Conservation (phyloP, 352 stramenopile genomes). For the Halophytophthora polymorphica region DNA sequence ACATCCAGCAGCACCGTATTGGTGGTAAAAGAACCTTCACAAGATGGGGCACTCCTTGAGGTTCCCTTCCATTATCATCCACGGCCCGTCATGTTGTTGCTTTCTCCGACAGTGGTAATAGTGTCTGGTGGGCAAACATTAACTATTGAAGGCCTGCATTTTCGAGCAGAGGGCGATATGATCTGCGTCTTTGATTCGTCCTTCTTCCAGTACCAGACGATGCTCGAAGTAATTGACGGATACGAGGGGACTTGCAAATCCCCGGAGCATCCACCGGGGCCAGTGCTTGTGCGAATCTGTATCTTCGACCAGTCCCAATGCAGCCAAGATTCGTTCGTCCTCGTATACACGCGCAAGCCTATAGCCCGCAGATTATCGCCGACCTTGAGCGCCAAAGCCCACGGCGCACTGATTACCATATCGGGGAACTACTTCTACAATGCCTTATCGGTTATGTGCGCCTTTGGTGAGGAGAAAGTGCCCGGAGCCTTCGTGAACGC, state of each 20-base stretch:
- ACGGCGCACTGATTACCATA: slow-evolving; percentile 1
- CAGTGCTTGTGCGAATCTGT: slow-evolving; percentile 31
- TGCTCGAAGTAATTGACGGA: slow-evolving; percentile 25
- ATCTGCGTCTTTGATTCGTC: slow-evolving; percentile 23
- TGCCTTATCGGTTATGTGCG: slow-evolving; percentile 10
- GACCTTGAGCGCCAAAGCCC: background rate
- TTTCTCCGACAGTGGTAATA: slow-evolving; percentile 8
- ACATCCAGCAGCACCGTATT: slow-evolving; percentile 15
- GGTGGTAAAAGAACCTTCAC: slow-evolving; percentile 24
- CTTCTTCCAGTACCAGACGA: slow-evolving; percentile 16
- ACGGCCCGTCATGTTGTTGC: slow-evolving; percentile 6
- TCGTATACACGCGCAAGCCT: slow-evolving; percentile 14
- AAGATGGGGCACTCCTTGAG: slow-evolving; percentile 19
- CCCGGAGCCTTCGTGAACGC: slow-evolving; percentile 14
- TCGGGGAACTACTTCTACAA: slow-evolving; percentile 14
- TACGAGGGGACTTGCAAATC: slow-evolving; percentile 28
- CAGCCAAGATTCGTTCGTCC: slow-evolving; percentile 12
- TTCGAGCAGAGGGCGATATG: slow-evolving; percentile 6
- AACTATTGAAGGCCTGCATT: slow-evolving; percentile 8
- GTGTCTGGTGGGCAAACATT: slow-evolving; percentile 15
- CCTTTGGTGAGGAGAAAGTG: slow-evolving; percentile 13
- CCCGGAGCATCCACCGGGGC: slow-evolving; percentile 23
- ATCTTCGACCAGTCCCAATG: slow-evolving; percentile 15
- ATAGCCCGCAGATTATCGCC: slow-evolving; percentile 5
- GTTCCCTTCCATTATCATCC: slow-evolving; percentile 23